Evolutionary conservation across 2,329 filamentous ascomycete genomes (phyloP), one percentile per base, ranked within the genome.

Genomic region (Aspergillus persii): DNA sequence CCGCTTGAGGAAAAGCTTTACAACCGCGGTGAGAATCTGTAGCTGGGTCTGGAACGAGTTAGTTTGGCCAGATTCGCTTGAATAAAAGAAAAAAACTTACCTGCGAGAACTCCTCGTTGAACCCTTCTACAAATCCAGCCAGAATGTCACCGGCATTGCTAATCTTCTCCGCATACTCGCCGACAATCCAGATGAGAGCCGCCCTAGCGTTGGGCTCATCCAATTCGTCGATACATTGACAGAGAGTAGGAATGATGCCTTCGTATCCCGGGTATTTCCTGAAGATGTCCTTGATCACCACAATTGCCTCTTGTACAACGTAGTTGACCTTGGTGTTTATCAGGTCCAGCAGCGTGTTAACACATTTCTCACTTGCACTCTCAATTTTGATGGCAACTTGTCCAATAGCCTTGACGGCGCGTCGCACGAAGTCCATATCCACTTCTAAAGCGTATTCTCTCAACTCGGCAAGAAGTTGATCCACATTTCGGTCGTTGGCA

Each of bases 341-440:
- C 50, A 99, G 82, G 69, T 99, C 95, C 63, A 98, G 83, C 33
- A 99, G 81, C 0, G 93, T 91, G 69, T 96, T 96, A 62, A 99
- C 95, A 65, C 95, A 98, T 76, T 94, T 96, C 77, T 97, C 94
- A 71, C 91, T 95, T 3, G 94, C 91, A 66, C 87, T 88, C 76
- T 98, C 95, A 65, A 99, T 96, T 83, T 99, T 99, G 80, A 99
- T 98, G 30, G 95, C 95, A 44, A 96, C 94, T 76, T 99, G 95
- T 2, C 95, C 95, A 68, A 99, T 99, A 26, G 95, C 95, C 75
- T 92, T 95, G 68, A 99, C 91, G 7, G 95, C 92, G 69, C 95
- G 87, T 68, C 92, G 88, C 57, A 97, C 94, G 74, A 98, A 98
- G 75, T 99, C 95, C 93, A 99, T 98, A 70, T 99, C 95, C 36